Evolutionary conservation across 371 early-diverging fungal genomes (phyloP).

Genomic region (Mucor sp.): DNA sequence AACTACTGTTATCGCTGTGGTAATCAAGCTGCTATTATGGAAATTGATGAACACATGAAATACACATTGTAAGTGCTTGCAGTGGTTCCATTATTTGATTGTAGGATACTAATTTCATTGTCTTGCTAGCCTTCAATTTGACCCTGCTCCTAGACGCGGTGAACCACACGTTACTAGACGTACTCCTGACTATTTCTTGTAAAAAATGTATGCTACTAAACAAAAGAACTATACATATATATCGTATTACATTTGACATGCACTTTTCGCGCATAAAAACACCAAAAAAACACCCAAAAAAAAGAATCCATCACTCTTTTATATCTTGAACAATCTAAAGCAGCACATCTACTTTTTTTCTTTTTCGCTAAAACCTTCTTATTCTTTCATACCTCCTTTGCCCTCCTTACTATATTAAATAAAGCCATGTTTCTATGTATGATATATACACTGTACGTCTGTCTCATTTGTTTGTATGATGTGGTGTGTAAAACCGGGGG

Average conservation of each 20-base stretch:
- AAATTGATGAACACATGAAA: conserved; percentile 92
- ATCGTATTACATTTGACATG: neutral
- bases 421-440: neutral
- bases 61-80: conserved; percentile 82
- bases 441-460: neutral
- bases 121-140: conserved; percentile 90
- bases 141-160: conserved; percentile 97
- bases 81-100: neutral
- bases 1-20: conserved; percentile 99
- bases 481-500: neutral
- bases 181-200: conserved; percentile 99
- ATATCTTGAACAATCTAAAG: neutral
- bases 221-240: neutral
- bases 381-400: neutral
- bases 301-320: neutral
- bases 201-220: conserved; percentile 22
- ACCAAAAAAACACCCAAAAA: neutral
- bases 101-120: conserved; percentile 1
- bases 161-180: conserved; percentile 97
- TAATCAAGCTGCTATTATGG: conserved; percentile 98
- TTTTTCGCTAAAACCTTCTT: neutral
- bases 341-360: neutral
- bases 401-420: neutral
- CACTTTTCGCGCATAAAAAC: neutral
- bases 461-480: neutral